Base-by-base conservation (phyloP, 2,329 filamentous ascomycete genomes). In the Colletotrichum aenigma region DNA sequence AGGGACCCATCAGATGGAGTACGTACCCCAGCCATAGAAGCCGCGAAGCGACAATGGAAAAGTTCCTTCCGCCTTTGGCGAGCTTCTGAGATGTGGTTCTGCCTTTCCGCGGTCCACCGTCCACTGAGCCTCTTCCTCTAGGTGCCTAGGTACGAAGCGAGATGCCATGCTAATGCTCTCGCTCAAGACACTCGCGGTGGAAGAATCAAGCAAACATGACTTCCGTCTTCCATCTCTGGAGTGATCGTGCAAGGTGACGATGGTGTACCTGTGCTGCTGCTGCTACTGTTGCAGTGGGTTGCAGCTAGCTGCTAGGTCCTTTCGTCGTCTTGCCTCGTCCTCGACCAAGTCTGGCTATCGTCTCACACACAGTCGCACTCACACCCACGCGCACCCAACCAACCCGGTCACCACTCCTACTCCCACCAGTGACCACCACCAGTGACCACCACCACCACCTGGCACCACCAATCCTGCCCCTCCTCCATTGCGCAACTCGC, bases 31-130 rank as follows among this genome's bases (percentile, higher is more conserved):
- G 52, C 36, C 30, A 38, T 74, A 18, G 34, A 73, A 74, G 74
- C 74, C 56, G 68, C 65, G 73, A 76, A 74, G 74, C 74, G 64
- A 74, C 65, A 76, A 76, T 76, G 70, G 74, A 76, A 76, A 76
- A 70, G 74, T 73, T 76, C 74, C 74, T 76, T 73, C 70, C 70
- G 70, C 58, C 74, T 76, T 52, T 75, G 70, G 70, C 58, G 73
- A 75, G 30, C 43, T 71, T 48, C 66, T 71, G 26, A 71, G 48
- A 60, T 67, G 30, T 55, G 56, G 28, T 34, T 66, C 58, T 48
- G 52, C 69, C 28, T 32, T 34, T 64, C 60, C 60, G 32, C 60
- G n/a, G 60, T 43, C 34, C n/a, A 28, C 21, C 18, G 32, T 34
- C 66, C 4, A 26, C 24, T 58, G 34, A 48, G 61, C 58, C n/a